Percentiles rank a stretch among this genome's conserved stretches.
phyloP scores from a whole-genome alignment of 2,329 filamentous ascomycete species.

The Diplocarpon mali region DNA sequence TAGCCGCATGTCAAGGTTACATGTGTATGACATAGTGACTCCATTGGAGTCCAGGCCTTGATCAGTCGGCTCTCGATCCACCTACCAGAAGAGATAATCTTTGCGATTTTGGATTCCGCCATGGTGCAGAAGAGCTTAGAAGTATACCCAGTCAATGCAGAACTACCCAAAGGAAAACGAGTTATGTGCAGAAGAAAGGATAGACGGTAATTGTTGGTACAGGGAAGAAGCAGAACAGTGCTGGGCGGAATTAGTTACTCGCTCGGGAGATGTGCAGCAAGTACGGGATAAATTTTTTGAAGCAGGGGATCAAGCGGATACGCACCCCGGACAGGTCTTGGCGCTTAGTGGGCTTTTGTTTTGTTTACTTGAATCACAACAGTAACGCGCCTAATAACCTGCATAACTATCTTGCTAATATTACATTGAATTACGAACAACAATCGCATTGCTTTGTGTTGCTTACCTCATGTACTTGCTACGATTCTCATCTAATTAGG shows the following conservation, averaged over 20 bases:
- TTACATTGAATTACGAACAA: neutral
- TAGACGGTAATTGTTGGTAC: constrained; percentile 5
- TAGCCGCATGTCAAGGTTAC: neutral
- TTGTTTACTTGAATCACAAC: constrained; percentile 1
- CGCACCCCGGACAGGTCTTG: too few relatives aligned
- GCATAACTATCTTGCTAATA: neutral
- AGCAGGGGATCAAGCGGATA: too few relatives aligned
- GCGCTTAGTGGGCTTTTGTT: neutral
- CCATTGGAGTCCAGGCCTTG: neutral
- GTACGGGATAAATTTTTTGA: constrained; percentile 7
- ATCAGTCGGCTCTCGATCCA: neutral
- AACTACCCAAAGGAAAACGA: constrained; percentile 7
- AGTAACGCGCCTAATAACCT: too few relatives aligned
- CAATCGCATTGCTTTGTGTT: constrained; percentile 2
- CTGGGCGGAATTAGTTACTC: too few relatives aligned
- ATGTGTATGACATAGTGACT: too few relatives aligned
- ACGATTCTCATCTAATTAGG: neutral
- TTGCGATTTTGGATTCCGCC: constrained; percentile 25
- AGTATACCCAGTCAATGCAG: constrained; percentile 11
- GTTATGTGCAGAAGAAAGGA: constrained; percentile 12
- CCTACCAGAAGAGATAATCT: constrained; percentile 22
- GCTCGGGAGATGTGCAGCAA: too few relatives aligned
- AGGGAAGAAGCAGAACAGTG: constrained; percentile 1
- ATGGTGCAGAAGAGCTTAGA: constrained; percentile 17
- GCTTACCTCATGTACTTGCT: constrained; percentile 3